phyloP scores from a whole-genome alignment of 1,284 basidiomycete species.

The Neonothopanus nambi region DNA sequence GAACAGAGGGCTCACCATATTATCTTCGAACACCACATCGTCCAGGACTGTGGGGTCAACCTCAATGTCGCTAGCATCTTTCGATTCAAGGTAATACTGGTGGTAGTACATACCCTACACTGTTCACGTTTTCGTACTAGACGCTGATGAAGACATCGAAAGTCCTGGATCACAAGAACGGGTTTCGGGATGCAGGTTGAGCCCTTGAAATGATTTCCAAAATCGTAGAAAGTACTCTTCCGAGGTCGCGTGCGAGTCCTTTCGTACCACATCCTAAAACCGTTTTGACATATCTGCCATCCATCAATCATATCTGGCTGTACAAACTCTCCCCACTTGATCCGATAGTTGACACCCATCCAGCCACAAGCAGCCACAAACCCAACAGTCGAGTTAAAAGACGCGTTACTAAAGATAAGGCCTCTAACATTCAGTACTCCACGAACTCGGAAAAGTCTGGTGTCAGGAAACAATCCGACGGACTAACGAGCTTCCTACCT shows the following conservation, averaged over 20 bases:
- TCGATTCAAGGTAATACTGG: slow-evolving; percentile 1
- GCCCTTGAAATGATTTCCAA: slow-evolving; percentile 18
- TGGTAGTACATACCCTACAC: slow-evolving; percentile 4
- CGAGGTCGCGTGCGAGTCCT: slow-evolving; percentile 17
- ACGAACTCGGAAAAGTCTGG: slow-evolving; percentile 47
- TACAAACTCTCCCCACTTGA: slow-evolving; percentile 17
- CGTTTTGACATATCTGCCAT: slow-evolving; percentile 13
- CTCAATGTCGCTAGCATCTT: background rate
- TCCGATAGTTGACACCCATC: slow-evolving; percentile 20
- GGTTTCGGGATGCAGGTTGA: slow-evolving; percentile 18
- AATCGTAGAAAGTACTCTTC: slow-evolving; percentile 20
- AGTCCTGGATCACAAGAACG: slow-evolving; percentile 16
- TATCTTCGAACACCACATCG: slow-evolving; percentile 19
- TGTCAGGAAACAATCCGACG: slow-evolving; percentile 19
- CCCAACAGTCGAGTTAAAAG: slow-evolving; percentile 29
- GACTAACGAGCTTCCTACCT: slow-evolving; percentile 21
- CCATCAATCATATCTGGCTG: slow-evolving; percentile 17
- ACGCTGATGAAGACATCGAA: slow-evolving; percentile 20
- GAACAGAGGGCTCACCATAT: slow-evolving; percentile 19
- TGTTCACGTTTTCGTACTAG: slow-evolving; percentile 16
- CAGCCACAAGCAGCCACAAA: slow-evolving; percentile 19
- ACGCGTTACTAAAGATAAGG: background rate
- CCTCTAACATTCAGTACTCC: slow-evolving; percentile 72
- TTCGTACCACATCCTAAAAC: slow-evolving; percentile 20
- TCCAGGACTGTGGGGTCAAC: slow-evolving; percentile 3